These are phyloP conservation scores for Suhomyces prunicola DNA, from an alignment of 805 yeast genomes.

Conservation along the genomic window DNA sequence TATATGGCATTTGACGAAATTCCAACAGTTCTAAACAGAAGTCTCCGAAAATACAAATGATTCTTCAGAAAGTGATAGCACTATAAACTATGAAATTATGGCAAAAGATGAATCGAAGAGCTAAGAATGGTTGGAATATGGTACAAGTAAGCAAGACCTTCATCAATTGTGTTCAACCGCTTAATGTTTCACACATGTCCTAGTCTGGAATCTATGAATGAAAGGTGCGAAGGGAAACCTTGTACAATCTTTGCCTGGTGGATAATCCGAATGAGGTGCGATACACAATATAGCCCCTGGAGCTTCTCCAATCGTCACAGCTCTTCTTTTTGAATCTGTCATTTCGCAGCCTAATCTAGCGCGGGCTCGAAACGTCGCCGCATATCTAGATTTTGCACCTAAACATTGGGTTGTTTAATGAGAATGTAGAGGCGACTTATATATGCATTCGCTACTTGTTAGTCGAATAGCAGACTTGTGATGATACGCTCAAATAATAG, in stretches of 20 bases:
- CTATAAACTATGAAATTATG: constrained; percentile 52
- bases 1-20: constrained; percentile 61
- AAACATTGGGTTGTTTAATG: not conserved
- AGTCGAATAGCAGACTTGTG: not conserved
- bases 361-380: not conserved
- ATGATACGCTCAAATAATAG: not conserved
- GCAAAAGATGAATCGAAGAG: constrained; percentile 74
- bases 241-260: too few relatives aligned
- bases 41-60: constrained; percentile 34
- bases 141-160: constrained; percentile 20
- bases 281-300: too few relatives aligned
- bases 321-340: not conserved
- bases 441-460: too few relatives aligned
- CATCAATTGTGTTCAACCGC: constrained; percentile 63
- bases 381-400: not conserved
- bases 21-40: constrained; percentile 50
- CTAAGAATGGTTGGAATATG: constrained; percentile 68
- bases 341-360: not conserved
- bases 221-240: too few relatives aligned
- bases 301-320: not conserved
- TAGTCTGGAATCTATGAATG: constrained; percentile 29
- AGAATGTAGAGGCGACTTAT: not conserved
- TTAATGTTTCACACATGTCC: constrained; percentile 65
- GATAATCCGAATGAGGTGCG: too few relatives aligned
- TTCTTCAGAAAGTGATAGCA: constrained; percentile 42